Evolutionary conservation across 805 yeast genomes (phyloP), one percentile per base, ranked within the genome.

Genomic region (Cyberlindnera mycetangii): DNA sequence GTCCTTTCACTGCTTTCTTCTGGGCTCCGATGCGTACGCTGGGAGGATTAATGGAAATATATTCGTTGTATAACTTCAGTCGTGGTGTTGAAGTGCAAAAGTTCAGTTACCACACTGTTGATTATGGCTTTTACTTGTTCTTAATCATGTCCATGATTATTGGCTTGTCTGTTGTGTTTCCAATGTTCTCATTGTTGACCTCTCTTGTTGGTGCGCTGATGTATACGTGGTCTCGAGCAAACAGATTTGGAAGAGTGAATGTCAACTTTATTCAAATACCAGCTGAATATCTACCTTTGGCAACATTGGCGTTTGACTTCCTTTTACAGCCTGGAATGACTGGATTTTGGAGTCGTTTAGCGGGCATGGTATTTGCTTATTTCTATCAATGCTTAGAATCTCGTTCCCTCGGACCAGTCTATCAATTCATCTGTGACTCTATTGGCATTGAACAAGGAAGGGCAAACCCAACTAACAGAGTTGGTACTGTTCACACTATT

Each of bases 351-450:
- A 68, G 70, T 41, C 66, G 75, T 0, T 47, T 75, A 2, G 55
- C 71, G n/a, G 85, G 87, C 1, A 70, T 77, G 54, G 56, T 68
- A 10, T 75, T 77, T 3, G 85, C 81, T 0, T 81, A 81, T 53
- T 51, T 77, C 14, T 81, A 81, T 62, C 78, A 76, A 47, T 81
- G 87, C 56, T 59, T 79, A 27, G 84, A 79, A 53, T 76, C 83
- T 0, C 64, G 68, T 27, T 75, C 85, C 2, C 51, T 65, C 9
- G 76, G 76, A 0, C 76, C 76, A 3, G 58, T 72, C 24, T 59
- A 64, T 53, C 41, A 64, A 53, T 37, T 52, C 56, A 33, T 62
- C 53, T 39, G 51, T 31, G 49, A 51, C 21, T 45, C 49, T 4
- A 44, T 55, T 16, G 58, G 58, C 2, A 46, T 56, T 9, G 56